Percentiles rank a stretch among this genome's conserved stretches.
Evolutionary conservation across 2,329 filamentous ascomycete genomes (phyloP).

Genomic region (Ascochyta koolunga): DNA sequence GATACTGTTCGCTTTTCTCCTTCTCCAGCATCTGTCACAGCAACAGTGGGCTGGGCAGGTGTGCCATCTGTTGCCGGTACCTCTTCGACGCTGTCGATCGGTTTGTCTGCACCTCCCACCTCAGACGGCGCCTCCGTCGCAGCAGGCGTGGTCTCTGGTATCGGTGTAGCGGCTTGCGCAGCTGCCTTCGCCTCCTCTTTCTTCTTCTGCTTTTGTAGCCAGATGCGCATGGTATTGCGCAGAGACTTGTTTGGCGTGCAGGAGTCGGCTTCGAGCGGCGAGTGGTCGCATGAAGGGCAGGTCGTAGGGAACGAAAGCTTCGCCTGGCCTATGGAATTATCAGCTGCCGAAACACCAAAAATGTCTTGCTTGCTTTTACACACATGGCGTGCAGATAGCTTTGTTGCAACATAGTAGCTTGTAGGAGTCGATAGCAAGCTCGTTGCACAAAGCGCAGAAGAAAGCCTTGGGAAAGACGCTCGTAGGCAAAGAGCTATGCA

Average conservation of each 20-base stretch:
- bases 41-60: conserved; percentile 13
- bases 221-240: conserved; percentile 91
- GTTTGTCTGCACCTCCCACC: conserved; percentile 32
- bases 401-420: conserved; percentile 95
- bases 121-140: conserved; percentile 28
- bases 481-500: conserved; percentile 70
- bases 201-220: conserved; percentile 87
- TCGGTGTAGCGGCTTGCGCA: conserved; percentile 37
- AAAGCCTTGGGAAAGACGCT: conserved; percentile 96
- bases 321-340: conserved; percentile 31
- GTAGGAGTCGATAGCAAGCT: conserved; percentile 87
- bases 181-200: conserved; percentile 47
- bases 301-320: conserved; percentile 70
- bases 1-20: conserved; percentile 24
- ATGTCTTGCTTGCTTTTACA: conserved; percentile 38
- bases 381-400: conserved; percentile 89
- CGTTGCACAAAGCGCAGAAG: conserved; percentile 91
- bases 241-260: conserved; percentile 89
- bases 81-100: conserved; percentile 40
- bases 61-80: conserved; percentile 18
- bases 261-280: conserved; percentile 81
- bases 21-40: conserved; percentile 20
- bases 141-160: conserved; percentile 26
- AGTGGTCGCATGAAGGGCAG: conserved; percentile 93
- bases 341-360: neutral